Percentiles rank a stretch among this genome's conserved stretches.
Conservation (phyloP, 495 filamentous ascomycete species). For the Trypethelium eluteriae region DNA sequence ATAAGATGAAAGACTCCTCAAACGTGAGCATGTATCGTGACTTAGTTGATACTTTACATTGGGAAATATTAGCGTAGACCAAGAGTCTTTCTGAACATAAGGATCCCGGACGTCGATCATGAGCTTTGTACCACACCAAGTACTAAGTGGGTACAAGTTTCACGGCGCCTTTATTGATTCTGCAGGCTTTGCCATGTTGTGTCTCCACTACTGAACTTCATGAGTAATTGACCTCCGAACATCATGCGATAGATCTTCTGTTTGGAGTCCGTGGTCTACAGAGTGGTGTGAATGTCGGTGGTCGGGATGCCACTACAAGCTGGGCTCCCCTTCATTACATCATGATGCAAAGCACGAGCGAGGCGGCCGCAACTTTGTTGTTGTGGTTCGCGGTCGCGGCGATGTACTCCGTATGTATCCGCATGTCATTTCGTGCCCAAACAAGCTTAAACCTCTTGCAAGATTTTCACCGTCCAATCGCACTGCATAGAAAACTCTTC, state of each 20-base stretch:
- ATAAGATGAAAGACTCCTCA: no score
- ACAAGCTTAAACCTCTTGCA: constrained; percentile 6
- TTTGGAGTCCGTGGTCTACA: not conserved
- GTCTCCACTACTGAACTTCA: not conserved
- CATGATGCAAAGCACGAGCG: not conserved
- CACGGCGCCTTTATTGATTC: constrained; percentile 7
- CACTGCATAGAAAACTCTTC: not conserved
- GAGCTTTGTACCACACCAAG: not conserved
- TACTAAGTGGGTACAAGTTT: not conserved
- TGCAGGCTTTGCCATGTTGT: not conserved
- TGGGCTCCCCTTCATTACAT: no score
- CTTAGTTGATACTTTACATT: no score
- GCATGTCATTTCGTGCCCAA: not conserved
- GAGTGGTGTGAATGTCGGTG: not conserved
- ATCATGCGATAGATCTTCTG: not conserved
- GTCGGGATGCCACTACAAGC: no score
- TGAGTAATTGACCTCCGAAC: not conserved
- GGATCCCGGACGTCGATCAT: not conserved
- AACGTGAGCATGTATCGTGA: no score
- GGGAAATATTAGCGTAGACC: no score
- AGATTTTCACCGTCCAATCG: not conserved
- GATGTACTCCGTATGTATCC: no score
- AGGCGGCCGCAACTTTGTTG: not conserved
- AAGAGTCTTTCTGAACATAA: not conserved
- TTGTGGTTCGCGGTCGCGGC: no score